Base-by-base conservation (phyloP, 352 stramenopile species). In the Phytophthora palmivora region DNA sequence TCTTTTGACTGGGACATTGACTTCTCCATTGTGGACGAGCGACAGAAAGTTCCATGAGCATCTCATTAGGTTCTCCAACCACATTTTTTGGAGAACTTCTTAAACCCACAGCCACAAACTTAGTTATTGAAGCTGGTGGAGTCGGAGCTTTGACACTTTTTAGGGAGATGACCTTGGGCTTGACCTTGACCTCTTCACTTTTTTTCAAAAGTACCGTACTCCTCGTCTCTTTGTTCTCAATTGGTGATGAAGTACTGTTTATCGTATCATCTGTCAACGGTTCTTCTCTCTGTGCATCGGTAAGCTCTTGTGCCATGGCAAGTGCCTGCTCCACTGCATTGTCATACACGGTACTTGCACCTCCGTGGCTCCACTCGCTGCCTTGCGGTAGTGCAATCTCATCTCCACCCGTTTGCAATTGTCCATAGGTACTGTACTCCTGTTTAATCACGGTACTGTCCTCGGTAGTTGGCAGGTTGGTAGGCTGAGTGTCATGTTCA, bases 301-400 rank as follows among this genome's bases (percentile, higher is more conserved):
- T 18, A 16, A 61, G 14, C 11, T 33, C 33, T 18, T 18, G 43
- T 5, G 62, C 62, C 48, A 70, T 66, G 6, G 46, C 38, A 12
- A 66, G 41, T 0, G 54, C 41, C 12, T 18, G 44, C 18, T 70
- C 47, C 22, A 66, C 47, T 9, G 28, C 54, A 32, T 47, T 42
- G 32, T 56, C 26, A 8, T 41, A 44, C 12, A 47, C 52, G 12
- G 22, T 38, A 26, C 4, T 39, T 11, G 18, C 4, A 28, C 46
- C 3, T 16, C 51, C 50, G 24, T 72, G 64, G n/a, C 64, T 72
- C 64, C 64, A 72, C 26, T 72, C 64, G 18, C 58, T 72, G 24
- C 58, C 64, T 24, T 59, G 16, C 11, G 64, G 58, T 11, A 52
- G 26, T 38, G 43, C 4, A 28, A 70, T 39, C 12, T 50, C 16